A percentile compares a stretch with the other conserved stretches of the same genome.
Conservation (phyloP, 306 rosid species). For the Arachis stenosperma region DNA sequence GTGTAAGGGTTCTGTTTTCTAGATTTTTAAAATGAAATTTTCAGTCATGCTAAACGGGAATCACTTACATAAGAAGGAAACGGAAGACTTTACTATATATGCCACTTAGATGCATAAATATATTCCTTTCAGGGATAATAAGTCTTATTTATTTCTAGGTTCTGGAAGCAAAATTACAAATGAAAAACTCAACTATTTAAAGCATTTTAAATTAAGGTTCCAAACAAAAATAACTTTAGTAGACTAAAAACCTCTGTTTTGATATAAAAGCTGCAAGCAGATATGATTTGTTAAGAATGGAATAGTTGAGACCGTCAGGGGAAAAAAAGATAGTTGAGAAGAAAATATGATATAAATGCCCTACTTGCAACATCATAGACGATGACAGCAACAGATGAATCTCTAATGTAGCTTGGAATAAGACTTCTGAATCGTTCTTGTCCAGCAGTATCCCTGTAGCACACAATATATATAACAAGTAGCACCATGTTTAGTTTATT, state of each 20-base stretch:
- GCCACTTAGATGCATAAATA: neutral
- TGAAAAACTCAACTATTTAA: slow-evolving; percentile 19
- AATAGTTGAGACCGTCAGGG: neutral
- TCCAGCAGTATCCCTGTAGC: slow-evolving; percentile 67
- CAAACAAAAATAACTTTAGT: slow-evolving; percentile 6
- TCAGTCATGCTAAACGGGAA: slow-evolving; percentile 11
- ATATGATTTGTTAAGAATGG: slow-evolving; percentile 32
- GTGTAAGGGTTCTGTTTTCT: neutral
- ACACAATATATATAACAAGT: slow-evolving; percentile 11
- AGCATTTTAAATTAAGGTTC: neutral
- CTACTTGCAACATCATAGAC: slow-evolving; percentile 68
- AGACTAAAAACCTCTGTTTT: slow-evolving; percentile 1
- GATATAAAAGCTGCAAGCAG: slow-evolving; percentile 12
- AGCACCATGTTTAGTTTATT: slow-evolving; percentile 18
- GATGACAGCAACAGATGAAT: slow-evolving; percentile 67
- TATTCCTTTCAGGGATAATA: slow-evolving; percentile 4
- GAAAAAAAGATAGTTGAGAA: neutral
- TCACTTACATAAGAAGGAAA: neutral
- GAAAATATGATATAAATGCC: slow-evolving; percentile 36
- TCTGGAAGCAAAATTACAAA: slow-evolving; percentile 25
- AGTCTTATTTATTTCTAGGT: slow-evolving; percentile 10
- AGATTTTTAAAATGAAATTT: slow-evolving; percentile 30
- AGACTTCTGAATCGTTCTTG: slow-evolving; percentile 74
- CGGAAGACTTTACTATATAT: neutral
- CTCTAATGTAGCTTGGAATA: slow-evolving; percentile 72